Base-by-base conservation (phyloP, 2,329 filamentous ascomycete species). In the Metarhizium robertsii region DNA sequence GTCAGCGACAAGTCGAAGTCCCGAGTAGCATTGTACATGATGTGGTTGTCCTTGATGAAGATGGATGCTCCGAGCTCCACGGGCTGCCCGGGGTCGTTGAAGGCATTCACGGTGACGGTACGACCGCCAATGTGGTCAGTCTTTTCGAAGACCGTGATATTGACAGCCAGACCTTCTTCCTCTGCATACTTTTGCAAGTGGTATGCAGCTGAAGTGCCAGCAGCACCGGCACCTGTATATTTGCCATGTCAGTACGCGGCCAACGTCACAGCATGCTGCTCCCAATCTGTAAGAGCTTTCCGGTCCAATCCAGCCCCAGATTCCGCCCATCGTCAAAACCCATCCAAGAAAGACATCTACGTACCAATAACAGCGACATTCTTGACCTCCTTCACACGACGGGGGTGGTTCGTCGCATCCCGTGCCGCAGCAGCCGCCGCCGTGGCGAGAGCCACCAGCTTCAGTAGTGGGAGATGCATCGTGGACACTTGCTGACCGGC, bases 1-100 rank as follows among this genome's bases (percentile, higher is more conserved):
- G 68, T 72, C 2, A 83, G 72, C 0, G 75, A 72, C 3, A 99
- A 81, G n/a, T 82, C 82, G 66, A 96, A 91, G 14, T 81, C 77
- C 36, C 79, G 72, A 7, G 82, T 84, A 1, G 91, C 87, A 54
- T 88, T 85, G 63, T 85, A 82, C 43, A 99, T 79, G 64, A 95
- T 96, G 43, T 84, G 76, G 66, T 97, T 99, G 47, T 87, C 81
- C 51, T 86, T 70, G 48, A 97, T 89, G 67, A 97, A 99, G 63
- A 97, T 96, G 58, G 87, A 92, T 11, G 88, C 94, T 16, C 94
- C 94, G 1, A 97, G 77, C 69, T 99, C 94, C 40, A 96, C 80
- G 1, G 87, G 87, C 43, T 85, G 74, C 0, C 73, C 60, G 2
- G 84, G 75, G 62, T 92, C 79, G 60, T 82, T 79, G 67, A 87